Evolutionary conservation across 1,139 yeast species (phyloP).

Genomic region (Kodamaea anthophila): DNA sequence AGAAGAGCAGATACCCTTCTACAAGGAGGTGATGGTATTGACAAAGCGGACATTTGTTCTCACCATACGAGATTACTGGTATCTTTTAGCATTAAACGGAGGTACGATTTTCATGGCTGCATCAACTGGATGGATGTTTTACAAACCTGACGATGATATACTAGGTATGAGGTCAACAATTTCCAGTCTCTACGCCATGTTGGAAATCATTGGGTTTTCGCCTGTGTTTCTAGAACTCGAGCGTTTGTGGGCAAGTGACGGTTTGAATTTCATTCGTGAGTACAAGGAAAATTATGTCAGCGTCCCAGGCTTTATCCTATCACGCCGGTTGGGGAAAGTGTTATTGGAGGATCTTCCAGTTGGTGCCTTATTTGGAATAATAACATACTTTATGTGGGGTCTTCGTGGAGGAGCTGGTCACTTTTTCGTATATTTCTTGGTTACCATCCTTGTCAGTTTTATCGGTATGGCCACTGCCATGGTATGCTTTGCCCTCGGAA

Average conservation of each 20-base stretch:
- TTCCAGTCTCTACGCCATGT: conserved; percentile 16
- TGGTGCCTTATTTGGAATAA: conserved; percentile 14
- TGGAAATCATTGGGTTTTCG: conserved; percentile 21
- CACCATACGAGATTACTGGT: conserved; percentile 14
- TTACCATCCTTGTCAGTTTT: conserved; percentile 14
- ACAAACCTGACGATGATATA: conserved; percentile 13
- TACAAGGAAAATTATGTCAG: conserved; percentile 18
- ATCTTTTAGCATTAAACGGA: conserved; percentile 16
- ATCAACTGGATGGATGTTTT: conserved; percentile 20
- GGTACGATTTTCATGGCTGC: conserved; percentile 15
- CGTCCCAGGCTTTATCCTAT: conserved; percentile 16
- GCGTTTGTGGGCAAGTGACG: conserved; percentile 19
- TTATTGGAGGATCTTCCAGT: conserved; percentile 19
- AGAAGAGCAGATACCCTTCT: conserved; percentile 12
- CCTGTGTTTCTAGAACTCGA: conserved; percentile 20
- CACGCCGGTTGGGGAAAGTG: conserved; percentile 18
- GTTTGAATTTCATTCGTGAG: conserved; percentile 17
- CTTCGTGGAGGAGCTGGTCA: conserved; percentile 16
- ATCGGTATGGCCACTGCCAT: conserved; percentile 19
- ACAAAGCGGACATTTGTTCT: conserved; percentile 16
- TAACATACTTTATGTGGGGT: conserved; percentile 22
- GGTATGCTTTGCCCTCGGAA: conserved; percentile 16
- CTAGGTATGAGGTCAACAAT: conserved; percentile 18
- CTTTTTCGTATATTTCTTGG: conserved; percentile 15
- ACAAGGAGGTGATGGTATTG: conserved; percentile 15